Base-by-base conservation (phyloP, 495 filamentous ascomycete species). In the Xylaria flabelliformis region DNA sequence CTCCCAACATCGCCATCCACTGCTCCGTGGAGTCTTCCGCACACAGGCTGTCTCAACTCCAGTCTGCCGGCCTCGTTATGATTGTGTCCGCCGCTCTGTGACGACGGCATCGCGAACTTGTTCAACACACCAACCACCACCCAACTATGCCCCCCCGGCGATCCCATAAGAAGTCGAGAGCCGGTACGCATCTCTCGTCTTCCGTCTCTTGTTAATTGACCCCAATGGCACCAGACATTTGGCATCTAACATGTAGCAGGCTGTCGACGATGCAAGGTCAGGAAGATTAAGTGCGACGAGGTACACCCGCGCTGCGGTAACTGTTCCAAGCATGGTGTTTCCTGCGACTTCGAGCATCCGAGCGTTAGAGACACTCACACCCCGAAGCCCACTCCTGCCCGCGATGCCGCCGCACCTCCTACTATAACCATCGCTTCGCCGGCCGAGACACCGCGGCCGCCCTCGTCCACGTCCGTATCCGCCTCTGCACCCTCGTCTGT, bases 231-330 rank as follows among this genome's bases (percentile, higher is more conserved):
- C 15, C 7, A 39, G 34, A 61, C 58, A 17, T 32, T 6, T 53
- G 39, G 12, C 12, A 29, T 26, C 56, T 34, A n/a, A 39, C 58
- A n/a, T 21, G 36, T 13, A 63, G 56, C 19, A 73, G 71, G 89
- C 32, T 91, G 89, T 72, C 80, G 83, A 70, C 82, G 88, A 50
- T 91, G 89, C 81, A 91, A 90, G 80, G 78, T 80, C 62, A 83
- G 89, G 55, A 90, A 90, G 79, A 89, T 91, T 63, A 91, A 91
- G 86, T 91, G 89, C 80, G 89, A 91, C 75, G 89, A 90, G 74
- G 80, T 88, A 9, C 88, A 90, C 78, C 89, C 89, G 0, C 75
- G 82, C 19, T 91, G 89, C 71, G 86, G 87, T 51, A 90, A 90
- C 75, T 91, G 89, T 79, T 76, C 84, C 39, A 91, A 90, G 72